Percentiles rank a stretch among this genome's conserved stretches.
phyloP scores from a whole-genome alignment of 106 monocot genomes.

The Allium sativum region DNA sequence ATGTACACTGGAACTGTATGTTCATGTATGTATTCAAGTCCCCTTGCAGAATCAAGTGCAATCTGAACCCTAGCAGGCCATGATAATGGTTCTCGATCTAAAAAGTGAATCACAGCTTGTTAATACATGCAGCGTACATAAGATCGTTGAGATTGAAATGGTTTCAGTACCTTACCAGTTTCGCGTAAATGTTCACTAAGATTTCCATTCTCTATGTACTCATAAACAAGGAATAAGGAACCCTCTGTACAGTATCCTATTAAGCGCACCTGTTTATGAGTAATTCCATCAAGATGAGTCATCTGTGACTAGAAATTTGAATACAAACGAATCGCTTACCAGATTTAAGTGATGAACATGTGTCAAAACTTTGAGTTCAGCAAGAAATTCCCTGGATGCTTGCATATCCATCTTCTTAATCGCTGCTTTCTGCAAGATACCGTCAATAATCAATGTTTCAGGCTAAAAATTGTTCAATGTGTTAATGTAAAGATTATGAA shows the following conservation, averaged over 20 bases:
- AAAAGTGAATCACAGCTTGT: conserved; percentile 5
- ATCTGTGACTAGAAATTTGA: not conserved
- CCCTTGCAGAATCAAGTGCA: conserved; percentile 93
- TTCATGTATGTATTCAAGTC: conserved; percentile 94
- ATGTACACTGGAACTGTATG: conserved; percentile 87
- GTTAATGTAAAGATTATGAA: conserved; percentile 7
- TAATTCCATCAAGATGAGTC: not conserved
- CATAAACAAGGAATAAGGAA: conserved; percentile 75
- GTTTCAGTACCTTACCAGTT: conserved; percentile 28
- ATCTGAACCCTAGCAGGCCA: conserved; percentile 88
- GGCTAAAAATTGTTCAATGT: not conserved
- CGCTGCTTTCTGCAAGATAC: conserved; percentile 66
- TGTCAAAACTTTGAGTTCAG: conserved; percentile 86
- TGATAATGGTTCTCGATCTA: conserved; percentile 58
- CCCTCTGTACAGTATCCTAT: conserved; percentile 81
- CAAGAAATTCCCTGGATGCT: conserved; percentile 72
- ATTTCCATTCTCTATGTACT: conserved; percentile 90
- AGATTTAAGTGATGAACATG: conserved; percentile 92
- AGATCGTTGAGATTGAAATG: not conserved
- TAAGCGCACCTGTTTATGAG: conserved; percentile 59
- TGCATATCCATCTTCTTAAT: conserved; percentile 95
- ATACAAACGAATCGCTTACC: conserved; percentile 23
- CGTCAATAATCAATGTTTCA: not conserved
- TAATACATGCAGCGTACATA: not conserved
- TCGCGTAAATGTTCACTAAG: conserved; percentile 70